Conservation (phyloP, 176 grass and related monocot genomes). For the Oryza officinalis region DNA sequence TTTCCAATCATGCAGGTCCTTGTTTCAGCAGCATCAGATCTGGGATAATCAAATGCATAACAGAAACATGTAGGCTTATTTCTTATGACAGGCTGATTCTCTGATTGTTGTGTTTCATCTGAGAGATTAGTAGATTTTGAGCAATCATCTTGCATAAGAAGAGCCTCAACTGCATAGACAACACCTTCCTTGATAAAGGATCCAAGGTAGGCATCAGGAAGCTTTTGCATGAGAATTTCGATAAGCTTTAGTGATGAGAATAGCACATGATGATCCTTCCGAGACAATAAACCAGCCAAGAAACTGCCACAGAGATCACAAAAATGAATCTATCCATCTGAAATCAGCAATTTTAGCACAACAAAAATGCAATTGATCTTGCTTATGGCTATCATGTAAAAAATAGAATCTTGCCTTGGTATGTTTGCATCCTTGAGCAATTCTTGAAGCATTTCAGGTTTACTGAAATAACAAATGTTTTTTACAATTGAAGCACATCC, state of each 20-base stretch:
- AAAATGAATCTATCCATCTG: conserved; percentile 30
- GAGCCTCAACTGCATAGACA: conserved; percentile 73
- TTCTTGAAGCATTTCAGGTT: conserved; percentile 80
- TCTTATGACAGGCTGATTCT: conserved; percentile 46
- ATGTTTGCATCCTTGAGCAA: conserved; percentile 85
- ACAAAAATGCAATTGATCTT: not conserved
- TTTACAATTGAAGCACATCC: conserved; percentile 81
- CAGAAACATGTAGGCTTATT: conserved; percentile 82
- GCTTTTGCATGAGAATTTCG: conserved; percentile 98
- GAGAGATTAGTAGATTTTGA: conserved; percentile 45
- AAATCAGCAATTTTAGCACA: not conserved
- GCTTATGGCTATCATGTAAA: conserved; percentile 17
- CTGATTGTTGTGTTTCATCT: conserved; percentile 44
- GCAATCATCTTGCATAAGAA: conserved; percentile 72
- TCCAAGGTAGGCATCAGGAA: conserved; percentile 84
- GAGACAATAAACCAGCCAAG: conserved; percentile 86
- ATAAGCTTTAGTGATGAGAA: conserved; percentile 74
- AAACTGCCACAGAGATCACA: conserved; percentile 69
- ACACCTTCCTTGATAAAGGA: conserved; percentile 99
- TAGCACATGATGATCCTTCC: conserved; percentile 91
- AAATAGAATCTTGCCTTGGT: conserved; percentile 61
- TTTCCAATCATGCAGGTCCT: conserved; percentile 71
- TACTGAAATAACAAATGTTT: conserved; percentile 93
- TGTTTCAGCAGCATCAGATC: conserved; percentile 45
- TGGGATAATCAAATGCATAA: conserved; percentile 71